Percentiles rank a stretch among this genome's conserved stretches.
These are phyloP conservation scores for Populus hybrid DNA, from an alignment of 441 rosid genomes.

Conservation along the genomic window DNA sequence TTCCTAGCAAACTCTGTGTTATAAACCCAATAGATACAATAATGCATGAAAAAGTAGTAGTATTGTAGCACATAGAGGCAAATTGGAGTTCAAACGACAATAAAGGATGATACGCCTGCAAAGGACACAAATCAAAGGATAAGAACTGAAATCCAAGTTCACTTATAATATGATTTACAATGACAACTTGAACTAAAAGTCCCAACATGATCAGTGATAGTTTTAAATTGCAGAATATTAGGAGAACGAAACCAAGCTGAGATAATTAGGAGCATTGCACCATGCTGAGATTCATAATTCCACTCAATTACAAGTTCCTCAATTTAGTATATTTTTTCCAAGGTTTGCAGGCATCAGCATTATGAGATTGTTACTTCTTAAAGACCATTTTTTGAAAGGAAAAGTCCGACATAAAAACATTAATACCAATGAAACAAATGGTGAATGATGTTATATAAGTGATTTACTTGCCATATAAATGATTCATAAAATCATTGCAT, in stretches of 20 bases:
- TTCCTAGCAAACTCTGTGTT: conserved; percentile 47
- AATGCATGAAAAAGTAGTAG: conserved; percentile 65
- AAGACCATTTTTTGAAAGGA: not conserved
- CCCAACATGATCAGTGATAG: not conserved
- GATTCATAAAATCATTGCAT: not conserved
- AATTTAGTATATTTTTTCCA: not conserved
- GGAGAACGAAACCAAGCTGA: not conserved
- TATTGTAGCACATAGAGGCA: conserved; percentile 53
- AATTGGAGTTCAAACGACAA: conserved; percentile 27
- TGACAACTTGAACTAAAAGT: not conserved
- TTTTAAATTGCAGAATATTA: conserved; percentile 5
- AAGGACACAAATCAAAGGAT: conserved; percentile 20
- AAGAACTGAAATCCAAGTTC: conserved; percentile 22
- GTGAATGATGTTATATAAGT: not conserved
- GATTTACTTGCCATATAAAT: not conserved
- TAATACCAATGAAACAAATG: not conserved
- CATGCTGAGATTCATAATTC: conserved; percentile 4
- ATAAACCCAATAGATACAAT: conserved; percentile 48
- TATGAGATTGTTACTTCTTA: not conserved
- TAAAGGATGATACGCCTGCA: conserved; percentile 44
- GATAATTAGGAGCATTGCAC: not conserved
- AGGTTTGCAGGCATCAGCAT: not conserved
- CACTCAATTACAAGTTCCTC: not conserved
- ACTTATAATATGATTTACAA: not conserved
- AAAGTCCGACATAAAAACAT: not conserved